Base-by-base conservation (phyloP, 2,329 filamentous ascomycete species). In the Curvularia spicifera region DNA sequence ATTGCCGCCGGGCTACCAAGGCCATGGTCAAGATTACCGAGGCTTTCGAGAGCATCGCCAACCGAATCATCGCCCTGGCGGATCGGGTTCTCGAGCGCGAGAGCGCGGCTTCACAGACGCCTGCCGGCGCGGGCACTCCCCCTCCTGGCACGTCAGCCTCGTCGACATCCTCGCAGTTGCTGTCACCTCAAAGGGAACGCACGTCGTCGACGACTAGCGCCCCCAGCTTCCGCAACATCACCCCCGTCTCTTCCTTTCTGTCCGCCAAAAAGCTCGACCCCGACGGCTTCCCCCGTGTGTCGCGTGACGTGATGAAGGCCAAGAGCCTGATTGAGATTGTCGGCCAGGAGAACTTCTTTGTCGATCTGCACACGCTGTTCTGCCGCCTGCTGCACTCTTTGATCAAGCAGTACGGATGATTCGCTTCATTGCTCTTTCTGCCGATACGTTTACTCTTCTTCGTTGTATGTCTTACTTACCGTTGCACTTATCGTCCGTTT, bases 281-380 rank as follows among this genome's bases (percentile, higher is more conserved):
- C 2, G 82, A 85, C 64, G 84, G 84, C 6, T 83, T 83, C 57
- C 79, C 82, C 39, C 80, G 84, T 45, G 77, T 83, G 8, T 79
- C 78, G 5, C 82, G 82, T 47, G 82, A 84, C 31, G 67, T 75
- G 54, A 82, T 83, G 65, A 81, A 82, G 47, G 83, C 84, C 22
- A 81, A 84, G 60, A 84, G 82, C 53, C 73, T 87, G n/a, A 80
- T 82, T 13, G 84, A 87, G 67, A 85, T 87, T 49, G 82, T 85
- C 5, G 84, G 84, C 37, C 82, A 84, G 55, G 83, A 84, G 57
- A 81, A 82, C 71, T 83, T 87, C 63, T 87, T 87, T 64, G 81
- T 84, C 10, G 82, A 85, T 61, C 71, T 86, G 8, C 84, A 87
- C 69, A 80, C 79, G 31, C 76, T 82, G 53, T 86, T 87, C 69